These are phyloP conservation scores for Luffa aegyptiaca DNA, from an alignment of 306 rosid species.

Conservation along the genomic window DNA sequence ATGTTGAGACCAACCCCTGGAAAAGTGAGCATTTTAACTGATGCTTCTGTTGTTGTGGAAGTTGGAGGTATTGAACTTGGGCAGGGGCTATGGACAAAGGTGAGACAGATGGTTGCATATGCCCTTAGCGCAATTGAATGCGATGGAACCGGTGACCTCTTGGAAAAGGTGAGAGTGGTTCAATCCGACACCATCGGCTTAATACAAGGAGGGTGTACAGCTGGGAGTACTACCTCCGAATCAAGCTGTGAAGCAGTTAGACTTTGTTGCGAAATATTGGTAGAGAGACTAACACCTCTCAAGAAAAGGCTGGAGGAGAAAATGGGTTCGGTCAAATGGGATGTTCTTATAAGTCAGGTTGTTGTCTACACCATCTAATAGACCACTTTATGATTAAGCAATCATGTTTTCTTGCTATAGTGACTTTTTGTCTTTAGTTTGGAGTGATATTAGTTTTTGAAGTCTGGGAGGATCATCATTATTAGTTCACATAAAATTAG, in stretches of 20 bases:
- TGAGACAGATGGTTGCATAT: conserved; percentile 75
- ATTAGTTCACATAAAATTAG: neutral
- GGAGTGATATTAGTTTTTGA: neutral
- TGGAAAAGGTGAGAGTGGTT: conserved; percentile 58
- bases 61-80: conserved; percentile 95
- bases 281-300: conserved; percentile 63
- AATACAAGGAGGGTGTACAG: conserved; percentile 83
- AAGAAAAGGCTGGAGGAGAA: conserved; percentile 45
- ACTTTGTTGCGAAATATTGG: conserved; percentile 62
- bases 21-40: conserved; percentile 61
- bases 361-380: neutral
- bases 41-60: conserved; percentile 74
- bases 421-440: neutral
- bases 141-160: conserved; percentile 28
- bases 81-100: conserved; percentile 99
- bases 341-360: conserved; percentile 66
- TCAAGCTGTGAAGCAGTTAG: conserved; percentile 83
- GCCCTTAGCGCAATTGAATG: conserved; percentile 52
- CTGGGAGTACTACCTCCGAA: conserved; percentile 95
- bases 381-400: neutral
- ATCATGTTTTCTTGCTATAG: neutral
- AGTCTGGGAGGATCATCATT: neutral
- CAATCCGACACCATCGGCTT: conserved; percentile 72
- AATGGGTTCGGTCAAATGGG: conserved; percentile 61
- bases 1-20: conserved; percentile 57